These are phyloP conservation scores for Microthlaspi erraticum DNA, from an alignment of 345 rosid genomes.

Conservation along the genomic window DNA sequence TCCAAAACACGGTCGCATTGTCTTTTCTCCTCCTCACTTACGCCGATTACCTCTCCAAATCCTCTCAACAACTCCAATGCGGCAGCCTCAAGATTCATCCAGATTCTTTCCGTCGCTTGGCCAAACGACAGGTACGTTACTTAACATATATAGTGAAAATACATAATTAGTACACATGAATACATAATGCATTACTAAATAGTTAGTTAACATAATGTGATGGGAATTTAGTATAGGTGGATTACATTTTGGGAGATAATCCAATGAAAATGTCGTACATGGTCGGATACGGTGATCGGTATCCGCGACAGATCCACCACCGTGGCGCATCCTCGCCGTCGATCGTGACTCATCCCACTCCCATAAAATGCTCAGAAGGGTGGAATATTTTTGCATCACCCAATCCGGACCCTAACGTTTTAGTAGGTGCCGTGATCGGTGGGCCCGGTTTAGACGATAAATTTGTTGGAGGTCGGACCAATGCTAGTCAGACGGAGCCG, in stretches of 20 bases:
- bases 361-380: conserved; percentile 64
- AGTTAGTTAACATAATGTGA: too few species aligned
- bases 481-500: conserved; percentile 80
- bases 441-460: conserved; percentile 74
- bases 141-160: background rate
- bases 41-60: conserved; percentile 71
- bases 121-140: conserved; percentile 57
- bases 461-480: conserved; percentile 63
- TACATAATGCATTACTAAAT: too few species aligned
- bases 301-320: conserved; percentile 82
- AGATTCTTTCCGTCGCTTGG: conserved; percentile 62
- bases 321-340: conserved; percentile 82
- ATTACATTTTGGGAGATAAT: conserved; percentile 88
- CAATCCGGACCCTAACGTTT: conserved; percentile 66
- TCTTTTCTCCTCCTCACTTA: conserved; percentile 84
- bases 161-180: background rate
- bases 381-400: conserved; percentile 62
- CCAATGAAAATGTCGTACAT: conserved; percentile 82
- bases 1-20: conserved; percentile 77
- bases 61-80: conserved; percentile 67
- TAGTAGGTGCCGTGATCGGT: conserved; percentile 82
- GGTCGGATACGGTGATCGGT: conserved; percentile 77
- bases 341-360: conserved; percentile 51
- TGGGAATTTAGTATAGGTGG: conserved; percentile 32
- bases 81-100: conserved; percentile 57